Base-by-base conservation (phyloP, 371 early-diverging fungal species). In the Actinomortierella ambigua region DNA sequence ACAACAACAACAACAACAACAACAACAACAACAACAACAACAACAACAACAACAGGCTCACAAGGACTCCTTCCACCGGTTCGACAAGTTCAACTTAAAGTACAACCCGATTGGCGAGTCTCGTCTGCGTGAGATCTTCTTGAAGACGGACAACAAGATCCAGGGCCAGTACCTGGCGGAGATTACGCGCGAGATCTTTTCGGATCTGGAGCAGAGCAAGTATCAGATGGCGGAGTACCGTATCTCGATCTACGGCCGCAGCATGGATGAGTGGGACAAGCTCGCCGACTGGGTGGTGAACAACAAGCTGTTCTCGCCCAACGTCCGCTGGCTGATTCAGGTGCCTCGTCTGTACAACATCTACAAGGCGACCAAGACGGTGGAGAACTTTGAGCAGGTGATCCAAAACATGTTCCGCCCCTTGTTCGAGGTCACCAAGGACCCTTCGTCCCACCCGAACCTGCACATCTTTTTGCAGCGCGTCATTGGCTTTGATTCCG, bases 41-140 rank as follows among this genome's bases (percentile, higher is more conserved):
- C 28, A 39, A 55, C 7, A 29, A 8, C 17, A 15, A 18, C 18
- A n/a, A 50, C 57, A 82, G 82, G 91, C 92, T 1, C 91, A 93
- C 65, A 88, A 89, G 53, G 92, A 91, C 61, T 87, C 93, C 2
- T 93, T 93, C 77, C 91, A 98, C 78, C 86, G 98, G 28, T 97
- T 98, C 66, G 98, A 99, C 83, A 95, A 96, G 78, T 98, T 99
- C 85, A 98, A 98, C 77, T 82, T 95, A 48, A 98, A 99, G 79
- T 99, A 98, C 80, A 98, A 97, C 66, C 98, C 98, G 4, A 86
- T 95, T 34, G 96, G 96, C 22, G 85, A 84, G 58, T 81, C 82
- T 24, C 79, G 83, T 49, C 69, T 88, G 47, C 81, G 94, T 49
- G 94, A 93, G 76, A 93, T 95, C 48, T 95, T 95, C 65, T 76